Percentiles rank a stretch among this genome's conserved stretches.
Conservation (phyloP, 345 rosid genomes). For the Eucalyptus curtisii region DNA sequence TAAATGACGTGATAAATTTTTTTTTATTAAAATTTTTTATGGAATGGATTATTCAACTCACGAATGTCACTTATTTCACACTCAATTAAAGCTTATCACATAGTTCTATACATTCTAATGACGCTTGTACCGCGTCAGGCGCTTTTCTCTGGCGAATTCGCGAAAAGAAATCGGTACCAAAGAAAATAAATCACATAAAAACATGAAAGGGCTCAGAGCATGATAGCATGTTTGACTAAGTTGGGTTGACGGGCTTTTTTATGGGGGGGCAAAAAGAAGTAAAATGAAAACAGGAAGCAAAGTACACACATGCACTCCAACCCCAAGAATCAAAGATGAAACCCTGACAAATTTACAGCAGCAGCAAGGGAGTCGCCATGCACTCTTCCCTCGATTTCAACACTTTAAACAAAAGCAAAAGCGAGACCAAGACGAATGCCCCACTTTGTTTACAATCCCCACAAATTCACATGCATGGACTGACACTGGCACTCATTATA, state of each 20-base stretch:
- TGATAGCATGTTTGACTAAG: neutral
- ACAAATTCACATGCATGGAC: slow-evolving; percentile 37
- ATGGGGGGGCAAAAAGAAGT: neutral
- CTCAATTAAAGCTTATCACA: neutral
- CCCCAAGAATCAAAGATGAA: slow-evolving; percentile 1
- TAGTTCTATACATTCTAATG: neutral
- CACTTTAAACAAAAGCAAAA: neutral
- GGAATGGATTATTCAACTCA: neutral
- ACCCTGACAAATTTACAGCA: slow-evolving; percentile 17
- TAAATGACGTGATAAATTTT: neutral
- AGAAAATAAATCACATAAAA: neutral
- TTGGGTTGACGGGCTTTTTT: neutral
- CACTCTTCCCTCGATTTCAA: slow-evolving; percentile 8
- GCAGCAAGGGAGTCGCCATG: slow-evolving; percentile 11
- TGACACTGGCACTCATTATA: slow-evolving; percentile 33
- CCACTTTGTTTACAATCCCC: neutral
- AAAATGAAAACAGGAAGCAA: neutral
- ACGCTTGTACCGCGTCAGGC: neutral
- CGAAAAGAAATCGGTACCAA: neutral
- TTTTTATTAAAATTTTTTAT: neutral
- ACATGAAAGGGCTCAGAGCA: neutral
- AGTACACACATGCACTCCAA: slow-evolving; percentile 13
- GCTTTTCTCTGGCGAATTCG: neutral
- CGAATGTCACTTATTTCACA: neutral
- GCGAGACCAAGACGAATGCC: neutral